Evolutionary conservation across 1,284 basidiomycete genomes (phyloP).

Genomic region (Thecaphora thlaspeos): DNA sequence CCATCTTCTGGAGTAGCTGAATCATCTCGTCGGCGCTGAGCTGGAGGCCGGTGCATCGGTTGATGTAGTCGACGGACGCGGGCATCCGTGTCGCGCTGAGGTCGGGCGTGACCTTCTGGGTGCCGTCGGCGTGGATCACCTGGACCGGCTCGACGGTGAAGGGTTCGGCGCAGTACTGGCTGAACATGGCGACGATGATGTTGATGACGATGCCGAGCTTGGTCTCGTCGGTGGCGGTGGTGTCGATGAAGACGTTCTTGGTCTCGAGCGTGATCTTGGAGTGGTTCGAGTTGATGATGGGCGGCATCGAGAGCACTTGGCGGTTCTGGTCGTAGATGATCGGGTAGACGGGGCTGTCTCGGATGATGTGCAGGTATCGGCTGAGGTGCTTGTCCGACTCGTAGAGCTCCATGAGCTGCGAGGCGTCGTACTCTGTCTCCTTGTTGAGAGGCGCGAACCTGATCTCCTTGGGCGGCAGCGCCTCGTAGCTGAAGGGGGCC

Average conservation of each 20-base stretch:
- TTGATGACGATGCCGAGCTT: slow-evolving; percentile 94
- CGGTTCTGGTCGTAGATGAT: slow-evolving; percentile 91
- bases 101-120: slow-evolving; percentile 75
- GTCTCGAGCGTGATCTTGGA: slow-evolving; percentile 96
- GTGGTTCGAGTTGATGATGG: slow-evolving; percentile 68
- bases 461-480: slow-evolving; percentile 81
- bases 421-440: slow-evolving; percentile 62
- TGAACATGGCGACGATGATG: slow-evolving; percentile 93
- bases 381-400: slow-evolving; percentile 92
- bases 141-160: slow-evolving; percentile 63
- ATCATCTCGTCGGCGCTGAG: no score
- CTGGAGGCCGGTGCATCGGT: slow-evolving; percentile 85
- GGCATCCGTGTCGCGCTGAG: slow-evolving; percentile 70
- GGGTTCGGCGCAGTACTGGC: slow-evolving; percentile 88
- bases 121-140: slow-evolving; percentile 62
- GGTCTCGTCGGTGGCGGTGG: slow-evolving; percentile 95
- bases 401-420: slow-evolving; percentile 60
- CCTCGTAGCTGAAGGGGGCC: slow-evolving; percentile 87
- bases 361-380: slow-evolving; percentile 87
- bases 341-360: slow-evolving; percentile 92
- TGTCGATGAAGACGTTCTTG: slow-evolving; percentile 91
- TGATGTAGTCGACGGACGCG: slow-evolving; percentile 87
- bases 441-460: slow-evolving; percentile 84
- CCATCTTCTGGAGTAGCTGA: no score
- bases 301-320: slow-evolving; percentile 90